Conservation (phyloP, 768 basidiomycete genomes). For the Boletus pseudo-olivaceus region DNA sequence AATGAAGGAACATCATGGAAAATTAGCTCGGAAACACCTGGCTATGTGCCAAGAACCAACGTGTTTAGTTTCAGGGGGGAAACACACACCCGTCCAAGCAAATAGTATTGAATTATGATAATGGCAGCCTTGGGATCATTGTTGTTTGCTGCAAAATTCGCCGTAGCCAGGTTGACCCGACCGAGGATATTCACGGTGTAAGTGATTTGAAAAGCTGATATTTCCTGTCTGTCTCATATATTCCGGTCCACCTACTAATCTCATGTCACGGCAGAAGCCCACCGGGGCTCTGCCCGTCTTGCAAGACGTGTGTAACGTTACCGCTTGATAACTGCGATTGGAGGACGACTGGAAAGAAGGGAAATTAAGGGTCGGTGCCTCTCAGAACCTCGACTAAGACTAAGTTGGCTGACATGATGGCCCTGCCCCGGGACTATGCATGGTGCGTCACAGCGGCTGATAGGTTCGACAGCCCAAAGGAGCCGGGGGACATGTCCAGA, state of each 20-base stretch:
- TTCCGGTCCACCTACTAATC: not conserved
- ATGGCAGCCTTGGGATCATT: conserved; percentile 27
- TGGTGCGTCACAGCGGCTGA: not conserved
- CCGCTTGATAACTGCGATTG: too few relatives aligned
- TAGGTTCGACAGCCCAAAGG: not conserved
- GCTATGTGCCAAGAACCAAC: not conserved
- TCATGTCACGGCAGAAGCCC: too few relatives aligned
- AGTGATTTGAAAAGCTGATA: conserved; percentile 23
- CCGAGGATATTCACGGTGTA: conserved; percentile 13
- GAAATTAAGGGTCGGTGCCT: too few relatives aligned
- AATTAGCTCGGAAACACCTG: conserved; percentile 28
- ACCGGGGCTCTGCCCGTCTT: not conserved
- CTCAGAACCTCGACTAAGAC: too few relatives aligned
- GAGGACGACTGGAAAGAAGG: too few relatives aligned
- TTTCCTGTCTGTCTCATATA: not conserved
- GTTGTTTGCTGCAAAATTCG: conserved; percentile 10
- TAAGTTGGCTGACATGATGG: not conserved
- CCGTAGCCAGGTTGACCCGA: conserved; percentile 8
- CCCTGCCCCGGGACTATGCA: not conserved
- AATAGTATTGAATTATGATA: conserved; percentile 40
- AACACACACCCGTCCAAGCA: not conserved
- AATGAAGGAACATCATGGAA: conserved; percentile 49
- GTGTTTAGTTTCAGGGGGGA: not conserved
- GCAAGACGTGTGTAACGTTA: too few relatives aligned
- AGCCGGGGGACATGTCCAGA: not conserved